phyloP scores from a whole-genome alignment of 345 rosid genomes.

The Aurinia saxatilis region DNA sequence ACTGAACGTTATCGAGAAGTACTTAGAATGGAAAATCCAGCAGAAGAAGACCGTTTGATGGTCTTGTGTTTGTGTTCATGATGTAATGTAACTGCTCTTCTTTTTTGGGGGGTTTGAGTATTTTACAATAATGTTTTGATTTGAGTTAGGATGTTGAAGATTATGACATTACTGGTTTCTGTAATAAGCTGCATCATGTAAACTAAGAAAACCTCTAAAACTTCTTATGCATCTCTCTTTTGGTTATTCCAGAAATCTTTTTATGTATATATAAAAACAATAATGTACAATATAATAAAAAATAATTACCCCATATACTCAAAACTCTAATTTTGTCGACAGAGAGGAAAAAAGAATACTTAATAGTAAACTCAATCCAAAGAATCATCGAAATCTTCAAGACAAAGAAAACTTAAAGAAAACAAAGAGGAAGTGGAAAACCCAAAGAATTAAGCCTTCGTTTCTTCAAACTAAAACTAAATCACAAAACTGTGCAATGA shows the following conservation, averaged over 20 bases:
- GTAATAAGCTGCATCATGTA: background rate
- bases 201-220: too few relatives aligned
- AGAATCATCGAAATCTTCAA: conserved; percentile 25
- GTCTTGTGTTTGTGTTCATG: background rate
- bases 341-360: conserved; percentile 10
- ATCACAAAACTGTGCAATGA: conserved; percentile 12
- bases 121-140: background rate
- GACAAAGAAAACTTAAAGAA: conserved; percentile 29
- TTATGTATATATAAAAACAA: too few relatives aligned
- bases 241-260: too few relatives aligned
- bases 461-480: conserved; percentile 25
- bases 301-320: background rate
- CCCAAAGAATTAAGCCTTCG: conserved; percentile 27
- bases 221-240: too few relatives aligned
- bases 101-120: background rate
- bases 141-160: background rate
- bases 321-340: conserved; percentile 6
- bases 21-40: conserved; percentile 41
- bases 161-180: background rate
- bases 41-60: background rate
- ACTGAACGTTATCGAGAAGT: conserved; percentile 57
- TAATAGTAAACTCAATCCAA: conserved; percentile 14
- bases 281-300: background rate
- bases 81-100: background rate
- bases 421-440: conserved; percentile 24